Conservation (phyloP, 768 basidiomycete genomes). For the Termitomyces sp. region DNA sequence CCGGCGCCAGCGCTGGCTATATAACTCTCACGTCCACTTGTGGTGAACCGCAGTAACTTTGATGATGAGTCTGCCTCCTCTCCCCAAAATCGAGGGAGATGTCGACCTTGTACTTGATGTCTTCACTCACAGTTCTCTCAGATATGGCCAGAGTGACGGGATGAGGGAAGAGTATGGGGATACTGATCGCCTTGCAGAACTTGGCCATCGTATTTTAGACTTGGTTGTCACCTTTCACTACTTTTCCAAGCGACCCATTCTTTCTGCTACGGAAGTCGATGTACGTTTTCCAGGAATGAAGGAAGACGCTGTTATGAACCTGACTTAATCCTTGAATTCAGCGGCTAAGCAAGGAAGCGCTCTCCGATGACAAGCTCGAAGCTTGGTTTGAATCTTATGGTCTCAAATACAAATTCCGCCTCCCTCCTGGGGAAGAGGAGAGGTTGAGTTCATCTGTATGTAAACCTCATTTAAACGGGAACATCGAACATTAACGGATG, state of each 20-base stretch:
- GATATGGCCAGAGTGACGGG: slow-evolving; percentile 12
- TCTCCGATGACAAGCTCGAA: slow-evolving; percentile 34
- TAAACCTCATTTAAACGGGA: not conserved
- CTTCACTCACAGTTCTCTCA: slow-evolving; percentile 43
- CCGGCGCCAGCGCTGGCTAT: not conserved
- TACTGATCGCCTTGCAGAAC: slow-evolving; percentile 49
- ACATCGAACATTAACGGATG: not conserved
- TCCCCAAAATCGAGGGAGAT: slow-evolving; percentile 54
- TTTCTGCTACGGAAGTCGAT: slow-evolving; percentile 34
- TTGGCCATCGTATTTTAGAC: slow-evolving; percentile 49
- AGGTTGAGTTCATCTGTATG: slow-evolving; percentile 27
- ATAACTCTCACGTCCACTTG: not conserved
- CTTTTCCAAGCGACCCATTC: slow-evolving; percentile 38
- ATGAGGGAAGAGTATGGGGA: slow-evolving; percentile 49
- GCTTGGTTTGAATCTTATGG: slow-evolving; percentile 47
- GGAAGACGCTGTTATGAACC: not conserved
- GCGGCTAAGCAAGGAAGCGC: slow-evolving; percentile 21
- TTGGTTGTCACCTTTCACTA: slow-evolving; percentile 46
- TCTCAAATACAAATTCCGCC: slow-evolving; percentile 48
- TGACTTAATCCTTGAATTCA: slow-evolving; percentile 5
- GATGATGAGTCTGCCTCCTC: slow-evolving; percentile 29
- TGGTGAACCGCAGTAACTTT: not conserved
- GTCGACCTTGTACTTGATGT: slow-evolving; percentile 51
- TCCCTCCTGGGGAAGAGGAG: slow-evolving; percentile 30
- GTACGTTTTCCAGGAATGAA: slow-evolving; percentile 25